phyloP scores from a whole-genome alignment of 2,329 filamentous ascomycete species.

The Lachnellula suecica region DNA sequence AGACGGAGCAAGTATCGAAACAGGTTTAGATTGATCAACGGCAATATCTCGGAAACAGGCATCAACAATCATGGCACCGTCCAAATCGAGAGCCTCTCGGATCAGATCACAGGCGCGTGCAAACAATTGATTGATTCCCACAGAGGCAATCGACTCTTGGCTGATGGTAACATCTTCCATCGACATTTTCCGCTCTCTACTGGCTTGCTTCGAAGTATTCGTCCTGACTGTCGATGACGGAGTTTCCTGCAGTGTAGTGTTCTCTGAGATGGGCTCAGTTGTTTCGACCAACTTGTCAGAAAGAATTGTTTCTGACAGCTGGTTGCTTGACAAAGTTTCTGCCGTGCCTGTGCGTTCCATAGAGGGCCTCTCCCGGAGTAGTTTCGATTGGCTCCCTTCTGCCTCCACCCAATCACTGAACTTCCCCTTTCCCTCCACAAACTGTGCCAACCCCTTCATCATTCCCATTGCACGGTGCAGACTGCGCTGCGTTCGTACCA shows the following conservation, averaged over 20 bases:
- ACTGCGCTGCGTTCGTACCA: constrained; percentile 48
- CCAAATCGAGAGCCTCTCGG: constrained; percentile 19
- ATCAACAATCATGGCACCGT: constrained; percentile 23
- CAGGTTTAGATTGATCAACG: background rate
- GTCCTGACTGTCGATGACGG: no score
- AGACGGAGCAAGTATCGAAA: background rate
- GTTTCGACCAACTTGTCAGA: background rate
- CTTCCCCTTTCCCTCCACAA: constrained; percentile 47
- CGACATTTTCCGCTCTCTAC: constrained; percentile 4
- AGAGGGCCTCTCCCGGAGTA: background rate
- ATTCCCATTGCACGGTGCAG: constrained; percentile 51
- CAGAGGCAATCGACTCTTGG: constrained; percentile 2
- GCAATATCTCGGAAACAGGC: constrained; percentile 15
- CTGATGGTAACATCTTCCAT: background rate
- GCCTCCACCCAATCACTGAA: constrained; percentile 13
- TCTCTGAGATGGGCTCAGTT: background rate
- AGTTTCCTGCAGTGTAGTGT: no score
- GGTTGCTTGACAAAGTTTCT: background rate
- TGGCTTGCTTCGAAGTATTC: no score
- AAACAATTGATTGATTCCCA: constrained; percentile 13
- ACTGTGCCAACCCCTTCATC: constrained; percentile 50
- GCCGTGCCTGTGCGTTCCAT: background rate
- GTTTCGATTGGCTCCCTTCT: background rate
- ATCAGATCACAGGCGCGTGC: constrained; percentile 20
- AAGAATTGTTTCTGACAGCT: background rate